Evolutionary conservation across 768 basidiomycete genomes (phyloP), one percentile per base, ranked within the genome.

Genomic region (Lentinula detonsa): DNA sequence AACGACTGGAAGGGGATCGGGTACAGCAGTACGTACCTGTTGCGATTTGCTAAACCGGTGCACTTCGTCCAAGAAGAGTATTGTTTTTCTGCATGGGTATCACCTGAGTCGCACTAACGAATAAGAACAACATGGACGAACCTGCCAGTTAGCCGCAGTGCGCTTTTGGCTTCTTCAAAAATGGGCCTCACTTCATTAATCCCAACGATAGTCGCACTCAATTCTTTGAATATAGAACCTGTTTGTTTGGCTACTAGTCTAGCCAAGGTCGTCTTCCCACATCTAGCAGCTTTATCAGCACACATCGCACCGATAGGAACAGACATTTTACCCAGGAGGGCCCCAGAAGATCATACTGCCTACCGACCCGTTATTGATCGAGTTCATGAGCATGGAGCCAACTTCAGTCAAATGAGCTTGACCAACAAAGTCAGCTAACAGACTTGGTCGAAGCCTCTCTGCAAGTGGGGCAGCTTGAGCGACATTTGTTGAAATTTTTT

Each of bases 41-140:
- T 88, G 86, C 7, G 82, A 74, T 65, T 83, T 87, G 68, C 83
- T 88, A 68, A 90, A 91, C 0, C 90, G 84, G 72, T 93, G 92
- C 13, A 94, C 85, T 71, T 94, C 92, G 66, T 95, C 93, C 59
- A 93, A 71, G 71, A 93, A 94, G 13, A 94, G 67, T 31, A 91
- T 74, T 0, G 91, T 94, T 64, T 81, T 80, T 66, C 88, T 91
- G 40, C 10, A 56, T 6, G 10, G 10, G 16, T 5, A 40, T 39
- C 53, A 62, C 35, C 28, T 15, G 39, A 15, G 58, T 39, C 43
- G 67, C 53, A 39, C 6, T 8, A 28, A 69, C 49, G 9, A 56
- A 35, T 21, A 34, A 37, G 50, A 52, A 15, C 31, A 37, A 42
- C 16, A 57, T 11, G 42, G 43, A 37, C 75, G 40, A 62, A 83